phyloP scores from a whole-genome alignment of 2,329 filamentous ascomycete genomes.

The Fusarium sp. region DNA sequence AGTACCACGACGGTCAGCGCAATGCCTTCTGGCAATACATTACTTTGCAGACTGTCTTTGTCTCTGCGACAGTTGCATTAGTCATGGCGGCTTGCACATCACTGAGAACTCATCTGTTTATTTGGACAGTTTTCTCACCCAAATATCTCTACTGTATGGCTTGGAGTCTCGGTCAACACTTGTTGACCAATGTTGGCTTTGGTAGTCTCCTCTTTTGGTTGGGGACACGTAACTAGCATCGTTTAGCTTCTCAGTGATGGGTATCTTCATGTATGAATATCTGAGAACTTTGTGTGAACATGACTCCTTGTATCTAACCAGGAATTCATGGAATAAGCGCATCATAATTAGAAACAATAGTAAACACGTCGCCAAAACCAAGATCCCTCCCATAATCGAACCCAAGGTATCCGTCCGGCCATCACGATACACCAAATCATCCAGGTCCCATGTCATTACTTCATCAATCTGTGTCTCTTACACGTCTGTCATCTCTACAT shows the following conservation, averaged over 20 bases:
- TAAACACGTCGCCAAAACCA: conserved; percentile 25
- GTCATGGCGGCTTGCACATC: conserved; percentile 91
- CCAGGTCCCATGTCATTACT: conserved; percentile 33
- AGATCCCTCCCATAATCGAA: conserved; percentile 6
- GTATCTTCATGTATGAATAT: conserved; percentile 5
- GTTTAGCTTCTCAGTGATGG: background rate
- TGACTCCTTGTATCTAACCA: background rate
- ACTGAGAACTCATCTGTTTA: conserved; percentile 89
- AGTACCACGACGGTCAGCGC: conserved; percentile 38
- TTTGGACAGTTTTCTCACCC: conserved; percentile 98
- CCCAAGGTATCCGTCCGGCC: conserved; percentile 14
- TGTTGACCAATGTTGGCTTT: conserved; percentile 73
- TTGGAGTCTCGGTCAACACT: conserved; percentile 86
- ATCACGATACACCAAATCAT: conserved; percentile 30
- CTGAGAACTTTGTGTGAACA: conserved; percentile 1
- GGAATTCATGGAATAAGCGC: background rate
- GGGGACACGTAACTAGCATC: conserved; percentile 43
- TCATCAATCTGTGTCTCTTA: conserved; percentile 32
- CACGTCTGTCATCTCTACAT: conserved; percentile 46
- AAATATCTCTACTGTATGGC: conserved; percentile 94
- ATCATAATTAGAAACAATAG: conserved; percentile 21
- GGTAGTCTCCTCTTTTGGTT: conserved; percentile 68
- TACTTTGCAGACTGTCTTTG: conserved; percentile 75
- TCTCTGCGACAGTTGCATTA: conserved; percentile 69
- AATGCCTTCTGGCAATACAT: conserved; percentile 62